phyloP scores from a whole-genome alignment of 176 grass and related monocot genomes.

The Carex myosuroides region DNA sequence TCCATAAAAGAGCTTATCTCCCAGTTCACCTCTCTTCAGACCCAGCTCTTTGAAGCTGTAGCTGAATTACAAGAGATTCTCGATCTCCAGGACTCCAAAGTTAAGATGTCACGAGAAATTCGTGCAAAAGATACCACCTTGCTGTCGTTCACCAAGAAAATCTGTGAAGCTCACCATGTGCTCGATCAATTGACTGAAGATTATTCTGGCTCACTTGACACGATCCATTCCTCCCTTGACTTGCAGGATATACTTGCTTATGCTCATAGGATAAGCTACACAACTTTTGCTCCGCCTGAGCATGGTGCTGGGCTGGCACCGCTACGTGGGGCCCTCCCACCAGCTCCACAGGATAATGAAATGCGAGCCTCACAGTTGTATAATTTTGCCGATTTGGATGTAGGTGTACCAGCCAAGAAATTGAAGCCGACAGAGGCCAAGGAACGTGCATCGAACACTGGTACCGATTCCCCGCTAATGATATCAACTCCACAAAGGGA shows the following conservation, averaged over 20 bases:
- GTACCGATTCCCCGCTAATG: slow-evolving; percentile 31
- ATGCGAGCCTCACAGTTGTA: slow-evolving; percentile 87
- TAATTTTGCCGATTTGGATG: slow-evolving; percentile 67
- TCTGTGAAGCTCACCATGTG: slow-evolving; percentile 79
- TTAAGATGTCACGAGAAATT: slow-evolving; percentile 48
- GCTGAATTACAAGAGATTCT: slow-evolving; percentile 81
- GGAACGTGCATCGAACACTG: slow-evolving; percentile 32
- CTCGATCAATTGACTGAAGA: slow-evolving; percentile 91
- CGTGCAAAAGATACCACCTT: slow-evolving; percentile 55
- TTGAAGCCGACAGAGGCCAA: slow-evolving; percentile 53
- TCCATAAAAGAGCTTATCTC: slow-evolving; percentile 69
- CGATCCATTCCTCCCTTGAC: slow-evolving; percentile 66
- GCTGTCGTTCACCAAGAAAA: slow-evolving; percentile 74
- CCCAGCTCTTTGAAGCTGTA: slow-evolving; percentile 80
- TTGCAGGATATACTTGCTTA: slow-evolving; percentile 69
- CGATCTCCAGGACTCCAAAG: slow-evolving; percentile 68
- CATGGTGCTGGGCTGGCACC: slow-evolving; percentile 76
- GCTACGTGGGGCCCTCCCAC: slow-evolving; percentile 60
- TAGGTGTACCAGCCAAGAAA: slow-evolving; percentile 70
- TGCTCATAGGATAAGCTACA: slow-evolving; percentile 86
- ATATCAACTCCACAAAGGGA: slow-evolving; percentile 51
- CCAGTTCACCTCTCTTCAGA: slow-evolving; percentile 69
- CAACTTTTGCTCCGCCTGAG: slow-evolving; percentile 91
- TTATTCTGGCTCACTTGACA: slow-evolving; percentile 70
- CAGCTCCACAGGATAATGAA: slow-evolving; percentile 83